A percentile compares a stretch with the other conserved stretches of the same genome.
phyloP scores from a whole-genome alignment of 2,329 filamentous ascomycete species.

The Alternaria arbusti region DNA sequence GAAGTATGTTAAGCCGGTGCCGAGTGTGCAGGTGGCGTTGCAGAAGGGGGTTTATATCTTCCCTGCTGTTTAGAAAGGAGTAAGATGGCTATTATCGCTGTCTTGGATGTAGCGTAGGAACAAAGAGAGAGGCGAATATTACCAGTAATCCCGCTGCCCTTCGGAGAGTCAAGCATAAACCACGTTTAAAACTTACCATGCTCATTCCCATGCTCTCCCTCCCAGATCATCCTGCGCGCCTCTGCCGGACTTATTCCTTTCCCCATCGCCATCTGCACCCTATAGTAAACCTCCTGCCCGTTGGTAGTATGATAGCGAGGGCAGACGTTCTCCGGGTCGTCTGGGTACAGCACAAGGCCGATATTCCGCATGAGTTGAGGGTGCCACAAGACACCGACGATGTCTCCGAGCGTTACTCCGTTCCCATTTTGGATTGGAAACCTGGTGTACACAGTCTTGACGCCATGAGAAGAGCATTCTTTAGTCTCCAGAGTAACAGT shows the following conservation, averaged over 20 bases:
- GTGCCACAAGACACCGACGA: background rate
- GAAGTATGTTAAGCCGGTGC: constrained; percentile 20
- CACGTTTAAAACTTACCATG: no score
- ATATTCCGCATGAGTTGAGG: background rate
- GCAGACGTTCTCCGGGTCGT: no score
- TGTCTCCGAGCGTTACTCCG: background rate
- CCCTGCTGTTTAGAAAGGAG: constrained; percentile 4
- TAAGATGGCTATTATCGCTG: no score
- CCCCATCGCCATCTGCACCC: background rate
- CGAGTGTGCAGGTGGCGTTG: constrained; percentile 16
- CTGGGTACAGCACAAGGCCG: background rate
- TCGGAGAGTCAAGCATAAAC: no score
- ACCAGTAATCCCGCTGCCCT: no score
- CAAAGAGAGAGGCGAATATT: no score
- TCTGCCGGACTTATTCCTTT: background rate
- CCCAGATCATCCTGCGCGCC: no score
- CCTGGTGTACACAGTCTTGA: background rate
- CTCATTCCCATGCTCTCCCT: no score
- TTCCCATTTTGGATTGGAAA: background rate
- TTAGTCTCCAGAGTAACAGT: background rate
- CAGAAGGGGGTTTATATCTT: constrained; percentile 20
- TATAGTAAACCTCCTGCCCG: background rate
- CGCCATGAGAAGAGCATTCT: background rate
- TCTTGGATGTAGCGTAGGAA: no score
- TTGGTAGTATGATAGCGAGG: background rate